Base-by-base conservation (phyloP, 371 early-diverging fungal species). In the Saksenaea vasiformis region DNA sequence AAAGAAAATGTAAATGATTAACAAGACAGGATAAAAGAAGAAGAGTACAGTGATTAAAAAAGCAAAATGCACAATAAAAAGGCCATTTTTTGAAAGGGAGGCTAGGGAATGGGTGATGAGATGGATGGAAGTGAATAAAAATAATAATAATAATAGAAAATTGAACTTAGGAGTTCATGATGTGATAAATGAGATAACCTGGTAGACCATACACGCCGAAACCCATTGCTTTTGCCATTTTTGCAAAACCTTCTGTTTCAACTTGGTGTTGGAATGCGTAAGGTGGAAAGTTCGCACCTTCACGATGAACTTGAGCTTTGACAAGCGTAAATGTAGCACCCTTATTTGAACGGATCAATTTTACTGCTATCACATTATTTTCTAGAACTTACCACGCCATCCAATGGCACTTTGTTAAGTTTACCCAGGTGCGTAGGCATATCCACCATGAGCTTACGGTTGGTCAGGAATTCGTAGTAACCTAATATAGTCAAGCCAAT, bases 171-270 rank as follows among this genome's bases (percentile, higher is more conserved):
- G 51, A n/a, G 61, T 68, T 68, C 47, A 37, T 62, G 37, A 64
- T 58, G 37, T 81, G 82, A 34, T 76, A 73, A 47, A 81, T 78
- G 28, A 78, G 41, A 57, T 81, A 81, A 15, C 74, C 70, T 17
- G 82, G 82, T 38, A 81, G 51, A 7, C 82, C 82, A 65, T 76
- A 81, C 1, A 81, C 82, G 38, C 72, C 74, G 68, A 77, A 81
- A 15, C 82, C 82, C 75, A 81, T 71, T 1, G 79, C 80, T 63
- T 87, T 90, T 27, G 90, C 90, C 69, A 90, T 83, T 60, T 87
- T 89, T n/a, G 89, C 90, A 74, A 91, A 82, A 0, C 92, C 92
- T 76, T 91, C 92, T 7, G 91, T 91, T 69, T 91, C 91, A 8
- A 90, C 85, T 61, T 85, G 84, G 68, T 90, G 90, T 53, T 86